A percentile compares a stretch with the other conserved stretches of the same genome.
phyloP scores from a whole-genome alignment of 371 early-diverging fungal species.

The Mortierella sp. region DNA sequence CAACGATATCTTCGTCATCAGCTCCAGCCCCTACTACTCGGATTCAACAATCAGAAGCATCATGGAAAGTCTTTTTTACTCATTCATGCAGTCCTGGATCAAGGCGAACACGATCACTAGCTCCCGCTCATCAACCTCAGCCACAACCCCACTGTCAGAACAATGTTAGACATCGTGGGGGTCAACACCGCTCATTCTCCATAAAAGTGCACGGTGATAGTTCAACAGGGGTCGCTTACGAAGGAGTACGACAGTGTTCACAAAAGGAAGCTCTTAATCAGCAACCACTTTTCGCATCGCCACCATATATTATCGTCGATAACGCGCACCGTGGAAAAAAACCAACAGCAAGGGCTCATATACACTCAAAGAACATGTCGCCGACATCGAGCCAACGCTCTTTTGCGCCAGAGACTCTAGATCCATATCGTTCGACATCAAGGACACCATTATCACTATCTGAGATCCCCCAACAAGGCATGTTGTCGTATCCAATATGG shows the following conservation, averaged over 20 bases:
- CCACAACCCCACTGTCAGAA: slow-evolving; percentile 1
- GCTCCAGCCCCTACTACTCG: neutral
- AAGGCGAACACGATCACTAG: slow-evolving; percentile 25
- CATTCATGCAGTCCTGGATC: slow-evolving; percentile 25
- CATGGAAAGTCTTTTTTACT: slow-evolving; percentile 44
- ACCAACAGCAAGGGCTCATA: slow-evolving; percentile 20
- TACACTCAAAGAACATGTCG: slow-evolving; percentile 10
- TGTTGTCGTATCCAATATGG: neutral
- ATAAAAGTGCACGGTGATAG: slow-evolving; percentile 28
- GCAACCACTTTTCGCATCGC: slow-evolving; percentile 38
- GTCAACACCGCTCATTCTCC: slow-evolving; percentile 37
- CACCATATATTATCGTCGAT: slow-evolving; percentile 38
- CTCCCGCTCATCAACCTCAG: slow-evolving; percentile 17
- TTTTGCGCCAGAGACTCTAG: neutral
- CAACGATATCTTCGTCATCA: slow-evolving; percentile 3
- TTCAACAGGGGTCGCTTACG: slow-evolving; percentile 6
- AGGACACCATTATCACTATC: neutral
- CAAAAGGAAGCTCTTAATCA: slow-evolving; percentile 32
- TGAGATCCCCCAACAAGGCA: neutral
- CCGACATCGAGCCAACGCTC: slow-evolving; percentile 3
- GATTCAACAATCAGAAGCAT: slow-evolving; percentile 12
- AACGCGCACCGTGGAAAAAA: slow-evolving; percentile 45
- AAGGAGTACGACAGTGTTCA: slow-evolving; percentile 19
- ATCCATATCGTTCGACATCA: neutral
- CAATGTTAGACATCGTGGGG: slow-evolving; percentile 18